Base-by-base conservation (phyloP, 2,329 filamentous ascomycete genomes). In the Metarhizium guizhouense region DNA sequence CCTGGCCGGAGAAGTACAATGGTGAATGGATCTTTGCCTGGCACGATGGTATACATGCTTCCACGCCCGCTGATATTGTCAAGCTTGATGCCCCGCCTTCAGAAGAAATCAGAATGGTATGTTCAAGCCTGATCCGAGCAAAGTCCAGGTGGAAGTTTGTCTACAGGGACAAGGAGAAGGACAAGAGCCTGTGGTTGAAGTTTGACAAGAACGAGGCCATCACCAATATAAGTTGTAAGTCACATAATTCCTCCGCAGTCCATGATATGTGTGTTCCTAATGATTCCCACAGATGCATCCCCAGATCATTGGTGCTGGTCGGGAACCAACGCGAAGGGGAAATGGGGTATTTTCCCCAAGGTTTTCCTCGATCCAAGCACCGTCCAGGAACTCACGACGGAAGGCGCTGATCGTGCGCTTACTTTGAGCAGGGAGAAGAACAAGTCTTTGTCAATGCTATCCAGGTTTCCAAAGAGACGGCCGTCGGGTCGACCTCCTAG, bases 121-220 rank as follows among this genome's bases (percentile, higher is more conserved):
- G 71, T 11, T 71, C 72, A 38, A 80, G 75, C 54, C 73, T 72
- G 11, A 69, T 81, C 45, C 73, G 72, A 51, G 80, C 77, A 10
- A 72, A 74, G 45, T 71, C 78, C 13, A 72, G 72, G 56, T 83
- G 80, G 80, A 80, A 74, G 65, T 83, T 80, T 68, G 69, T 71
- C 51, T 72, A 74, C 40, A 77, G 74, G 59, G 68, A 71, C 25
- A 72, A 73, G 52, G 71, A 74, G 10, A 72, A 73, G 54, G 71
- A 74, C 16, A 70, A 68, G 25, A 72, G 72, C 32, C 66, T 74
- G 11, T 83, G 80, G 80, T 69, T 83, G n/a, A 75, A 71, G 59
- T 81, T 88, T 63, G 83, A 85, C 34, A 86, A 85, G 64, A 82
- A 82, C 20, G 85, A 88, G 59, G 74, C 77, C 3, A 85, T 87